phyloP scores from a whole-genome alignment of 2,329 filamentous ascomycete genomes.

The Aspergillus oerlinghausenensis region DNA sequence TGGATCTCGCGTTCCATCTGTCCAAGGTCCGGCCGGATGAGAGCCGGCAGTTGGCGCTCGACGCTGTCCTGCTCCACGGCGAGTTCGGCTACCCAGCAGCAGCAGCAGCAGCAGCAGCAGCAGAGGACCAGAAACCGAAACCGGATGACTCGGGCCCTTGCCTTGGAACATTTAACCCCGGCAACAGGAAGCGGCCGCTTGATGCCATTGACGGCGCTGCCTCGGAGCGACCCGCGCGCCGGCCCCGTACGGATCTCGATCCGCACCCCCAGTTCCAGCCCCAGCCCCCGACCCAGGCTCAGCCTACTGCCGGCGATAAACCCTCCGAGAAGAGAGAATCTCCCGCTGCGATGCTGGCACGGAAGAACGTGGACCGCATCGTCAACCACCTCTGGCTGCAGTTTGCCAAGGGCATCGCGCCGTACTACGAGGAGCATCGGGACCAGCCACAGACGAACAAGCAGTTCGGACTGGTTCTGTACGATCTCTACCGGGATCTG shows the following conservation, averaged over 20 bases:
- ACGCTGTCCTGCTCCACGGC: not conserved
- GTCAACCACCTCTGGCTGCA: not conserved
- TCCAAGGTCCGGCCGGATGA: not conserved
- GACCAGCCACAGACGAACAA: not conserved
- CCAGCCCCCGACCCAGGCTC: not conserved
- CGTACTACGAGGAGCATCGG: not conserved
- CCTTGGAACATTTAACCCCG: not conserved
- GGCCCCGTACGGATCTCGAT: constrained; percentile 6
- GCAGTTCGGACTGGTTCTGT: not conserved
- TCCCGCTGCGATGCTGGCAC: not conserved
- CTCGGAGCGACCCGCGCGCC: constrained; percentile 10
- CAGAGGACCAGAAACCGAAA: not conserved
- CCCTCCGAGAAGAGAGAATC: constrained; percentile 1
- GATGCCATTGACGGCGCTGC: constrained; percentile 4
- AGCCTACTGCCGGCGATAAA: constrained; percentile 5
- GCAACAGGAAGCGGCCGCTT: constrained; percentile 9
- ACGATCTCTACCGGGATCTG: not conserved
- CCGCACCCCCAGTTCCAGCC: not conserved
- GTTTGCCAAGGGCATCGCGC: not conserved
- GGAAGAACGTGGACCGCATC: not conserved
- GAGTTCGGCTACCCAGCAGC: not conserved
- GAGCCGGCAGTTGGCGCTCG: not conserved
- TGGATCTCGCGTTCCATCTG: not conserved
- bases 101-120: not conserved
- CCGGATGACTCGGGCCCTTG: not conserved